phyloP scores from a whole-genome alignment of 192 early-diverging fungal genomes.

The Coemansia sp. region DNA sequence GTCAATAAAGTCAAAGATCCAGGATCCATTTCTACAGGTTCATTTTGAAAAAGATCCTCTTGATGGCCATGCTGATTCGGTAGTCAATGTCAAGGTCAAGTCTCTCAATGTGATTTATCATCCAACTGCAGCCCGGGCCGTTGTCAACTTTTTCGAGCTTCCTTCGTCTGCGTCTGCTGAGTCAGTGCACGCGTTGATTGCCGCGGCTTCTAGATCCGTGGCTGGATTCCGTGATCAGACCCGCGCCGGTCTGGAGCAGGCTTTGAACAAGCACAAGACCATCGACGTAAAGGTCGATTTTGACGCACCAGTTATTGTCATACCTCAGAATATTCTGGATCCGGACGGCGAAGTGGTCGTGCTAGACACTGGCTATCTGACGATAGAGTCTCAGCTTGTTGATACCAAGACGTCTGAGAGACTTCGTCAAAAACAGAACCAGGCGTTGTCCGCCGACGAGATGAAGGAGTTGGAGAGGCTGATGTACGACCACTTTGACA shows the following conservation, averaged over 20 bases:
- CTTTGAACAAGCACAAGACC: constrained; percentile 85
- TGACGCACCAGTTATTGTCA: constrained; percentile 92
- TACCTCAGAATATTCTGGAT: constrained; percentile 69
- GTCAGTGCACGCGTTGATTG: constrained; percentile 70
- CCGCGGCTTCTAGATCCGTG: constrained; percentile 80
- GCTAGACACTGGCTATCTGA: constrained; percentile 90
- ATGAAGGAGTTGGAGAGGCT: constrained; percentile 71
- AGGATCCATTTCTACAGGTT: constrained; percentile 52
- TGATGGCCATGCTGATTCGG: constrained; percentile 87
- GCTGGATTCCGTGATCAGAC: constrained; percentile 89
- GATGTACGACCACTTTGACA: constrained; percentile 90
- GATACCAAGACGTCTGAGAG: constrained; percentile 65
- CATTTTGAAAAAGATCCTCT: constrained; percentile 85
- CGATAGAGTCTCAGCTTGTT: constrained; percentile 82
- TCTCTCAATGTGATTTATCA: constrained; percentile 91
- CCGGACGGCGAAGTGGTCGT: constrained; percentile 70
- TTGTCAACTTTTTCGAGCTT: constrained; percentile 82
- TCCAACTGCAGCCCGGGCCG: constrained; percentile 68
- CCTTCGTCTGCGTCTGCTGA: constrained; percentile 71
- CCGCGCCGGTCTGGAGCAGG: constrained; percentile 79
- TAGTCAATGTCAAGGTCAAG: constrained; percentile 78
- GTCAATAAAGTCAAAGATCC: not conserved
- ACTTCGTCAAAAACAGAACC: constrained; percentile 66
- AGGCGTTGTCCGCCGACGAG: constrained; percentile 62
- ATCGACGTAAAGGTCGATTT: constrained; percentile 91